Base-by-base conservation (phyloP, 2,329 filamentous ascomycete genomes). In the Sporothrix variecibatus region DNA sequence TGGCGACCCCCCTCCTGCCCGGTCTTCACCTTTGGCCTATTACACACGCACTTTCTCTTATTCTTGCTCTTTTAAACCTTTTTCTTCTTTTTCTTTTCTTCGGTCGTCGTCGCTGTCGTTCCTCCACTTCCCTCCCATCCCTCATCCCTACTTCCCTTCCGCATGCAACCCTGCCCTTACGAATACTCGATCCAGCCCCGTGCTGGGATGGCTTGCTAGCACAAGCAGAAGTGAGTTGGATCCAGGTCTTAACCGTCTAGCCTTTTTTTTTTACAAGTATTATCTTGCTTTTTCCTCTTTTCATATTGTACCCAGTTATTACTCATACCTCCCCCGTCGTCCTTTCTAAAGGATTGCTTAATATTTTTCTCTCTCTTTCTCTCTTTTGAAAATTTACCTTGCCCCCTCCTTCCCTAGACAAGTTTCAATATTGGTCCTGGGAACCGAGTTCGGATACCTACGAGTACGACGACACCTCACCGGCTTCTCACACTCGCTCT, bases 171-270 rank as follows among this genome's bases (percentile, higher is more conserved):
- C 26, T 72, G 43, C 46, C 28, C 28, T 5, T 38, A 38, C 67
- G 65, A 68, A 12, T 15, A 38, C 28, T 64, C 26, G 26, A 65
- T 65, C 70, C 58, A 72, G 12, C 58, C 53, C 58, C 70, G 28
- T 72, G n/a, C n/a, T n/a, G 58, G 70, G n/a, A 72, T 65, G 70
- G 9, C 70, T 51, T 72, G 58, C 31, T 65, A 53, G 70, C 15
- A 53, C 28, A 60, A 11, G 26, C 23, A 53, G 28, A 49, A 9
- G 26, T 53, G 17, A 51, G 46, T 23, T 34, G 43, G 43, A 15
- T 34, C 23, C 26, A 51, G 17, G 26, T n/a, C 28, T 68, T 68
- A n/a, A 12, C 65, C 43, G 46, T n/a, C 28, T 31, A 51, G 26
- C n/a, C 23, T 53, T 40, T 53, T 49, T 38, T 49, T 26, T 43